Evolutionary conservation across 352 stramenopile genomes (phyloP).

Genomic region (Ophiocytium majus): DNA sequence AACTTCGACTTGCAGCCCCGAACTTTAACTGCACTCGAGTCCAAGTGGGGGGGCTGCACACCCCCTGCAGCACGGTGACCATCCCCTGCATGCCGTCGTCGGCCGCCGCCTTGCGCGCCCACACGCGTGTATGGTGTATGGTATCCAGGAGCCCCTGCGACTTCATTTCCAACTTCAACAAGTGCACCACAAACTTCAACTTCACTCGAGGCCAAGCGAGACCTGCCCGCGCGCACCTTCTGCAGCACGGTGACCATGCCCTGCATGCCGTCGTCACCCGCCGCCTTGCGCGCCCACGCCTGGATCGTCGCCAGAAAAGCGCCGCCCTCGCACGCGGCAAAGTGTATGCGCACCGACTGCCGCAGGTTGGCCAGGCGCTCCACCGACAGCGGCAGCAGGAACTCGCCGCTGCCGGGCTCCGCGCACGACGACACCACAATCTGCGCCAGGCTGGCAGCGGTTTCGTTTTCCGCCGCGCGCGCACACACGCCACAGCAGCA

Average conservation of each 20-base stretch:
- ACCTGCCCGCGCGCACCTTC: constrained; percentile 27
- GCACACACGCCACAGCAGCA: too few species aligned
- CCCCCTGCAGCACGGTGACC: constrained; percentile 49
- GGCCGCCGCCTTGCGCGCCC: constrained; percentile 2
- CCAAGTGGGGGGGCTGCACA: too few species aligned
- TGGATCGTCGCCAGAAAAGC: constrained; percentile 38
- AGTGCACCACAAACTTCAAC: neutral
- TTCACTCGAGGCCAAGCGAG: neutral
- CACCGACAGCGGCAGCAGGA: constrained; percentile 47
- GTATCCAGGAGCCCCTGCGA: neutral
- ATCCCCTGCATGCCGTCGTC: constrained; percentile 40
- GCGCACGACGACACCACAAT: constrained; percentile 23
- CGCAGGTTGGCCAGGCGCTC: constrained; percentile 34
- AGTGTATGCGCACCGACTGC: constrained; percentile 39
- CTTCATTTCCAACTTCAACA: neutral
- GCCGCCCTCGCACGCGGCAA: neutral
- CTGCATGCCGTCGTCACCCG: constrained; percentile 38
- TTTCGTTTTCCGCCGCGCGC: too few species aligned
- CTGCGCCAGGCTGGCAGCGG: neutral
- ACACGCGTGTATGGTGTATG: neutral
- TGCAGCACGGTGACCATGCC: constrained; percentile 53
- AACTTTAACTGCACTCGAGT: too few species aligned
- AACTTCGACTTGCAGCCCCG: too few species aligned
- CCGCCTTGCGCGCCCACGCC: constrained; percentile 43
- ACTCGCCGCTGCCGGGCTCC: constrained; percentile 37